Percentiles rank a stretch among this genome's conserved stretches.
These are phyloP conservation scores for Aspergillus awamori DNA, from an alignment of 2,329 filamentous ascomycete species.

Conservation along the genomic window DNA sequence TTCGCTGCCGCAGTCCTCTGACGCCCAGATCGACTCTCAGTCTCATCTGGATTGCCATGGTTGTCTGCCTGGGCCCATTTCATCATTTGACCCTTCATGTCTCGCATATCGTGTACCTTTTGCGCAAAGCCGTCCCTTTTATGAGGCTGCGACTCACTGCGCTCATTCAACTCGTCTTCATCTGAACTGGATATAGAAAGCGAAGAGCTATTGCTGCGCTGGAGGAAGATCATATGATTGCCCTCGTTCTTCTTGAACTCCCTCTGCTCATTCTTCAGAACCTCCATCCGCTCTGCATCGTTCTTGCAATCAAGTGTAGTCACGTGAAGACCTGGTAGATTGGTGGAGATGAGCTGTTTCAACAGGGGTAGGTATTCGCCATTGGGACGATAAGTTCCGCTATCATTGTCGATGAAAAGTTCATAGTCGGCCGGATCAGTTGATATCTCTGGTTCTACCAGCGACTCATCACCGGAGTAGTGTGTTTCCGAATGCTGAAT, in stretches of 20 bases:
- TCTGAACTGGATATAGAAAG: conserved; percentile 59
- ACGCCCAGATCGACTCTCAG: not conserved
- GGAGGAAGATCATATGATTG: conserved; percentile 57
- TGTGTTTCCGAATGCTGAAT: conserved; percentile 38
- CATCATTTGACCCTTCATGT: conserved; percentile 41
- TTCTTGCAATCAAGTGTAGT: conserved; percentile 71
- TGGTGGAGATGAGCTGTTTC: conserved; percentile 68
- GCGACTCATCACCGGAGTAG: conserved; percentile 32
- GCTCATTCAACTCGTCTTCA: conserved; percentile 59
- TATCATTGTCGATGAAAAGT: conserved; percentile 92
- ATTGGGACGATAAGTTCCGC: conserved; percentile 88
- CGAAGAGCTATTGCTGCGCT: conserved; percentile 51
- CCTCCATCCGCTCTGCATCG: conserved; percentile 71
- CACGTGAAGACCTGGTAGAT: conserved; percentile 77
- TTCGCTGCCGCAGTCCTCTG: not conserved
- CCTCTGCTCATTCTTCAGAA: conserved; percentile 76
- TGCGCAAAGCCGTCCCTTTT: conserved; percentile 32
- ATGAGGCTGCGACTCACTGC: conserved; percentile 27
- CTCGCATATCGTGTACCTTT: conserved; percentile 40
- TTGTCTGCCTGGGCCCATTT: conserved; percentile 39
- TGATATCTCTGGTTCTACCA: conserved; percentile 50
- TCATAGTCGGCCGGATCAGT: conserved; percentile 69
- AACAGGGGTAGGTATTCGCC: conserved; percentile 73
- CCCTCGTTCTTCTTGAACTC: conserved; percentile 70
- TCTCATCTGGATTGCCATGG: conserved; percentile 13